Base-by-base conservation (phyloP, 2,329 filamentous ascomycete genomes). In the Penicillium sp. region DNA sequence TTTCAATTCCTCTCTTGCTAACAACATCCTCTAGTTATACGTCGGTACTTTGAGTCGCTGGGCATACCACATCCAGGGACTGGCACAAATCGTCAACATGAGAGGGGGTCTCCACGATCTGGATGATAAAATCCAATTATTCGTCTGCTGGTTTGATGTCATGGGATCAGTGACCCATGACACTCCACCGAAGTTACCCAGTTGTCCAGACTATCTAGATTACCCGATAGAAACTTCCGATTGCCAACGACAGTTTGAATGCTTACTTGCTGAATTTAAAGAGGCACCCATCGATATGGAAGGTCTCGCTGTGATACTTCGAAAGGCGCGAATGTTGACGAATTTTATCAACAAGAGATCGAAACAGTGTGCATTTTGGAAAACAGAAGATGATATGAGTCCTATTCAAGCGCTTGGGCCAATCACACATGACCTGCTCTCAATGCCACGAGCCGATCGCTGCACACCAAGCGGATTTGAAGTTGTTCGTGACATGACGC, bases 31-130 rank as follows among this genome's bases (percentile, higher is more conserved):
- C 19, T 31, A 54, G 48, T 40, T 57, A 39, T 62, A 62, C 43
- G 55, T 66, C 4, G 60, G 64, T 3, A 59, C 44, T n/a, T 52
- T 58, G 44, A 51, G 59, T 37, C 58, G 65, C 29, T 66, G 56
- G 55, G 49, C 28, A 4, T 49, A 61, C 24, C 64, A 67, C 47
- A 61, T 65, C 21, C 39, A 43, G 3, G 65, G 65, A 28, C 54
- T 67, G 14, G 44, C 56, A 16, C 48, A 46, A 6, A 59, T 67
- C 2, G 39, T 63, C 16, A 51, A 53, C 11, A 36, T 64, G 5
- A 52, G 64, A 24, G 62, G 59, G 10, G 61, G 59, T 16, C 57
- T 61, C 23, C 40, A 55, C 8, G 48, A 45, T 23, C 56, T 65
- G 11, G 36, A 45, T 29, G 42, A 18, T 5, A 50, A 47, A 21